phyloP scores from a whole-genome alignment of 768 basidiomycete genomes.

The Trametes villosa region DNA sequence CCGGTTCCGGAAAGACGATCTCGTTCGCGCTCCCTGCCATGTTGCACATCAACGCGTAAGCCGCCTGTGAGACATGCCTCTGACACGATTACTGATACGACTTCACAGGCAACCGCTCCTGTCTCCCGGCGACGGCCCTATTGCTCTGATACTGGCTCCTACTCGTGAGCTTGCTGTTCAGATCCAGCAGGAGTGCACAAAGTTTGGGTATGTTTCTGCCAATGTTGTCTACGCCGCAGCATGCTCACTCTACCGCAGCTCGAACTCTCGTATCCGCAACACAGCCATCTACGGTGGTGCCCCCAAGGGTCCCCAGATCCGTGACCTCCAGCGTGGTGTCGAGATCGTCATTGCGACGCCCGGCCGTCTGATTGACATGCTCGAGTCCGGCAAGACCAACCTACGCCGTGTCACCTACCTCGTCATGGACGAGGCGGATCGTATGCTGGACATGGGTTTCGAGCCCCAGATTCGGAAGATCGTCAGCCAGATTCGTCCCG shows the following conservation, averaged over 20 bases:
- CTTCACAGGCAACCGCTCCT: conserved; percentile 82
- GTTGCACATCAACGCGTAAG: conserved; percentile 99
- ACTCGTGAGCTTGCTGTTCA: conserved; percentile 99
- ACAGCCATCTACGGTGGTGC: conserved; percentile 99
- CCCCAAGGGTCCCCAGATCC: conserved; percentile 97
- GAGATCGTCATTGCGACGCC: conserved; percentile 99
- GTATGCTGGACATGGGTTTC: conserved; percentile 99
- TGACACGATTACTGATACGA: background rate
- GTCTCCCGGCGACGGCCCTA: conserved; percentile 93
- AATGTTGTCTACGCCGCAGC: conserved; percentile 9
- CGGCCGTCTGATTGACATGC: conserved; percentile 98
- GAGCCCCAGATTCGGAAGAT: conserved; percentile 99
- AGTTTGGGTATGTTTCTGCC: conserved; percentile 75
- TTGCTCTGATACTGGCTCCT: conserved; percentile 94
- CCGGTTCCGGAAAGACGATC: conserved; percentile 98
- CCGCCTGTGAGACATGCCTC: conserved; percentile 20
- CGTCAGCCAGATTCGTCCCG: conserved; percentile 94
- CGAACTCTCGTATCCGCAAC: conserved; percentile 95
- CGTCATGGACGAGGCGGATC: conserved; percentile 99
- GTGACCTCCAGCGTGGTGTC: conserved; percentile 95
- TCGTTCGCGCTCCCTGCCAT: conserved; percentile 98
- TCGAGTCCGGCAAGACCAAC: conserved; percentile 95
- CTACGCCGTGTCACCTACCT: conserved; percentile 95
- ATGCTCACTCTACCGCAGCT: conserved; percentile 42
- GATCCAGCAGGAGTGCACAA: conserved; percentile 98